phyloP scores from a whole-genome alignment of 139 green algal species.

The Chlamydomonas sp. region DNA sequence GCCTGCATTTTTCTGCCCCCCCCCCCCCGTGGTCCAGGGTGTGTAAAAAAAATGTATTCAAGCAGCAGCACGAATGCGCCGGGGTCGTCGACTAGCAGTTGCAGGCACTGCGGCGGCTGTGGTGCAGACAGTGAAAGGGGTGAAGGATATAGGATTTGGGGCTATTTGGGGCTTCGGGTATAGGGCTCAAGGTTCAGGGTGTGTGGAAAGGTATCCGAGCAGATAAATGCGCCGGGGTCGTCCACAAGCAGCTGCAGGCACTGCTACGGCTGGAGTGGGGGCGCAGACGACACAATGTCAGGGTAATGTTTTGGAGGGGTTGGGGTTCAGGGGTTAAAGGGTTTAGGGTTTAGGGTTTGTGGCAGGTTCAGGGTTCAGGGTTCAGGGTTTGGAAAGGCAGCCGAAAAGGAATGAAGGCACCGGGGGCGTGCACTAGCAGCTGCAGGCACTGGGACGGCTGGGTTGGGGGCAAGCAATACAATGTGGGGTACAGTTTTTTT shows the following conservation, averaged over 20 bases:
- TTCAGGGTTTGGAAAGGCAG: too few relatives aligned
- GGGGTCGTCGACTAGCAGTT: conserved; percentile 25
- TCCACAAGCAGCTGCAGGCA: conserved; percentile 22
- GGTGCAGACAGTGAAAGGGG: conserved; percentile 2
- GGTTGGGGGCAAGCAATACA: too few relatives aligned
- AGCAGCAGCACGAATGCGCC: conserved; percentile 4
- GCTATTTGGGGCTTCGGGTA: neutral
- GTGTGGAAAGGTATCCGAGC: neutral
- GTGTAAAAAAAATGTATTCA: neutral
- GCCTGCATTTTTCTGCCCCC: too few relatives aligned
- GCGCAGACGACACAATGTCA: conserved; percentile 9
- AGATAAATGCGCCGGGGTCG: conserved; percentile 19
- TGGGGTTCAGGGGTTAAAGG: too few relatives aligned
- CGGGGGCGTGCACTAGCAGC: too few relatives aligned
- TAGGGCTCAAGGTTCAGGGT: neutral
- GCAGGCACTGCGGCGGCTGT: neutral
- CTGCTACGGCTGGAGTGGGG: neutral
- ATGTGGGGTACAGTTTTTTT: too few relatives aligned
- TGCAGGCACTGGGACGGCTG: too few relatives aligned
- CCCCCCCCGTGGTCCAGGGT: neutral
- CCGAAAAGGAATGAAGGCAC: too few relatives aligned
- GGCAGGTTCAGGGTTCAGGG: too few relatives aligned
- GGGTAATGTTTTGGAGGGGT: too few relatives aligned
- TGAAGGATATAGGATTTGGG: neutral
- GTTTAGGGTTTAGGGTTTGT: too few relatives aligned